A percentile compares a stretch with the other conserved stretches of the same genome.
Evolutionary conservation across 2,329 filamentous ascomycete species (phyloP).

Genomic region (Phialophora macrospora): DNA sequence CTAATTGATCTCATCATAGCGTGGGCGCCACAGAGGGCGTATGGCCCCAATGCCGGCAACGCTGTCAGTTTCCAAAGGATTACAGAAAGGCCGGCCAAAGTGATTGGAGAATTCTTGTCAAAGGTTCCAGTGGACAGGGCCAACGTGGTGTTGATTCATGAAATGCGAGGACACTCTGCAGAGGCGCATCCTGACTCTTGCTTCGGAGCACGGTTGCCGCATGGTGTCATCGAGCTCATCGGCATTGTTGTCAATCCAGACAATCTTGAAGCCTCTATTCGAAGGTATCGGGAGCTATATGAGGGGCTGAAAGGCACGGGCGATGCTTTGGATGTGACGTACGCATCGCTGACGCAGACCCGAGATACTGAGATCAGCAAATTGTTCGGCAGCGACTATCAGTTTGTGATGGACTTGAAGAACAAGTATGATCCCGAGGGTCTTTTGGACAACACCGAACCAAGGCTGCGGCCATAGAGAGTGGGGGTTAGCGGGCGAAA

Average conservation of each 20-base stretch:
- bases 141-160: constrained; percentile 17
- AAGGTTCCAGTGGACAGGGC: constrained; percentile 5
- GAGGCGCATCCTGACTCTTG: constrained; percentile 15
- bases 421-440: constrained; percentile 18
- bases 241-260: constrained; percentile 1
- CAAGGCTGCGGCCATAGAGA: constrained; percentile 12
- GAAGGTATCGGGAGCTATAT: constrained; percentile 9
- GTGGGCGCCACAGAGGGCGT: neutral
- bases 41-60: constrained; percentile 9
- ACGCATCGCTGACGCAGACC: constrained; percentile 17
- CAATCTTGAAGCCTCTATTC: constrained; percentile 1
- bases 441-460: constrained; percentile 13
- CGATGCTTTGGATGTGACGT: constrained; percentile 8
- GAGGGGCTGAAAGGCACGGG: constrained; percentile 11
- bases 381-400: constrained; percentile 7
- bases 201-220: constrained; percentile 11
- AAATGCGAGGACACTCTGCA: constrained; percentile 14
- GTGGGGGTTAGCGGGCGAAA: neutral
- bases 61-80: constrained; percentile 8
- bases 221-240: constrained; percentile 10
- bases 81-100: constrained; percentile 3
- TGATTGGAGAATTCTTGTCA: constrained; percentile 14
- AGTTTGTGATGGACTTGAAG: constrained; percentile 22
- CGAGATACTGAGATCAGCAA: constrained; percentile 10
- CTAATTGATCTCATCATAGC: constrained; percentile 5